Evolutionary conservation across 306 rosid genomes (phyloP).

Genomic region (Notholithocarpus densiflorus): DNA sequence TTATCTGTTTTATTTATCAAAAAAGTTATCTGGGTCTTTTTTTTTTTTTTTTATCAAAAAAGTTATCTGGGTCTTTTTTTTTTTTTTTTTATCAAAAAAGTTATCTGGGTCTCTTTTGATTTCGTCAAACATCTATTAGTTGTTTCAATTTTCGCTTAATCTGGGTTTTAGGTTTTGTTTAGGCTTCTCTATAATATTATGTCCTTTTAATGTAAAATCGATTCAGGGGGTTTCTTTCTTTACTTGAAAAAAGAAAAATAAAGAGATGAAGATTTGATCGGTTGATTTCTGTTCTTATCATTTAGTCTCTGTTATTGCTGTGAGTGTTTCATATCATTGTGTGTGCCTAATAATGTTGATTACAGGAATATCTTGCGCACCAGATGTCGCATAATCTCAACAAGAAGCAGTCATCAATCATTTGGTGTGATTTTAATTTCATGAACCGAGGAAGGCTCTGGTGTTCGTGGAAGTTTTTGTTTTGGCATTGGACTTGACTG

Average conservation of each 20-base stretch:
- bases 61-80: background rate
- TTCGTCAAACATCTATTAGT: background rate
- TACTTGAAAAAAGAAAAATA: background rate
- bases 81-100: background rate
- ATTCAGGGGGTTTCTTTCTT: background rate
- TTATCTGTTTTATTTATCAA: background rate
- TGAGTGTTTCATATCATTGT: too few species aligned
- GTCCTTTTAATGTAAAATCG: background rate
- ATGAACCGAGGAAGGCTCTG: slow-evolving; percentile 44
- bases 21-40: background rate
- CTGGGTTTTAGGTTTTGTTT: background rate
- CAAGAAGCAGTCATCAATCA: slow-evolving; percentile 16
- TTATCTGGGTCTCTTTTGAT: background rate
- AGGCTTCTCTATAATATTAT: background rate
- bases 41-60: background rate
- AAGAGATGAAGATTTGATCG: too few species aligned
- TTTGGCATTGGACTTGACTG: slow-evolving; percentile 57
- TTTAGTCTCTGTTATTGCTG: background rate
- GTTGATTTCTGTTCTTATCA: background rate
- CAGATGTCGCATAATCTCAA: slow-evolving; percentile 46
- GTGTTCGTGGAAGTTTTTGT: slow-evolving; percentile 43
- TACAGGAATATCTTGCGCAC: slow-evolving; percentile 32
- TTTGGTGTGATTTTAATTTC: slow-evolving; percentile 20
- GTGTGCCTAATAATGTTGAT: slow-evolving; percentile 9
- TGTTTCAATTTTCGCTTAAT: background rate